Evolutionary conservation across 306 rosid genomes (phyloP), one percentile per base, ranked within the genome.

Genomic region (Glycine soja): DNA sequence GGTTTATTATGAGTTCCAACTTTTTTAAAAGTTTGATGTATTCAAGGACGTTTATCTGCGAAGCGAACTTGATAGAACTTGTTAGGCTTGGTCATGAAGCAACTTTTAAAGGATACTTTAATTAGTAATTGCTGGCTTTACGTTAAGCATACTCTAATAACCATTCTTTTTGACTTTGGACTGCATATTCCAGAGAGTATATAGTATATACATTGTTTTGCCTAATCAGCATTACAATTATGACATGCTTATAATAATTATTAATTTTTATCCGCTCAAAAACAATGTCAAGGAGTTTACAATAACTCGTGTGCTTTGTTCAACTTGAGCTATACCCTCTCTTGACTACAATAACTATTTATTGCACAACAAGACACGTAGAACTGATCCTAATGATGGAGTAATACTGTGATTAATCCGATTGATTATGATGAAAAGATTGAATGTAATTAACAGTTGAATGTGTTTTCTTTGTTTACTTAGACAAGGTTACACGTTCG

Each of bases 41-140:
- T 56, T 81, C 76, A 57, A 65, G 16, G 70, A 54, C 43, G 63
- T 74, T 76, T 65, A 72, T 73, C 50, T 2, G 14, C 58, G 86
- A 80, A 87, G 85, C 79, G 52, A 82, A 67, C 79, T 83, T 50
- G 83, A 82, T 62, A 43, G 75, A 89, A 87, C 66, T 75, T 77
- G 78, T 68, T 81, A 67, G 71, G 65, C 78, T 85, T 82, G 87
- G 70, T 46, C 66, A 72, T 51, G 82, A 86, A 86, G 92, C 78
- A 65, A 89, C 81, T 87, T 74, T 24, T 80, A 83, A 81, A 84
- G 67, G 57, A 8, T 83, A 72, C 79, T 78, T 7, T 71, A 75
- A 83, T 50, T 79, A 18, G 19, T 75, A 77, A 83, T 66, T 74
- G 3, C 85, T 71, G 84, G 24, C 91, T 88, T 92, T 85, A 83